Percentiles rank a stretch among this genome's conserved stretches.
Evolutionary conservation across 2,329 filamentous ascomycete genomes (phyloP).

Genomic region (Neobulgaria alba): DNA sequence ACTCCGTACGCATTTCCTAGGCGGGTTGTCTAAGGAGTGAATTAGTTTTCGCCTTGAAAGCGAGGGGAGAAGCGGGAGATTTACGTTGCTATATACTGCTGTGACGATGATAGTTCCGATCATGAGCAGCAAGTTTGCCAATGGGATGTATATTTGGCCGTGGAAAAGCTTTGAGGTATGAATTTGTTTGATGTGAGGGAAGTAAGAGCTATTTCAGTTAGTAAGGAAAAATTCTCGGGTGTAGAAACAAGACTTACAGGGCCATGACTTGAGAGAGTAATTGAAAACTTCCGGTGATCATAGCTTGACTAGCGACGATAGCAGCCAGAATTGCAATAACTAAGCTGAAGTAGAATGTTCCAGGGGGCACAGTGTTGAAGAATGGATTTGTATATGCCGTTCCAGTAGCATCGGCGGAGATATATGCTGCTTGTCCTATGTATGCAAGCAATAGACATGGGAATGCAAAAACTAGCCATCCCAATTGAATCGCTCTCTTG

Average conservation of each 20-base stretch:
- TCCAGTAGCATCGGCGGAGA: constrained; percentile 44
- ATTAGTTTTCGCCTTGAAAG: constrained; percentile 1
- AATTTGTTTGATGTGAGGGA: constrained; percentile 65
- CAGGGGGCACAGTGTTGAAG: constrained; percentile 60
- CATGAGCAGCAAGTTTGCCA: constrained; percentile 72
- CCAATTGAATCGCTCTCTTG: constrained; percentile 4
- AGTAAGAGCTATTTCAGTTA: constrained; percentile 39
- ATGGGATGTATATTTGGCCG: constrained; percentile 68
- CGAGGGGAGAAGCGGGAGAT: constrained; percentile 13
- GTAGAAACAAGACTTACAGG: constrained; percentile 29
- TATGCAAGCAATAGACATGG: constrained; percentile 48
- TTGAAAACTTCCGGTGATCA: constrained; percentile 49
- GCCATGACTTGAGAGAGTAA: constrained; percentile 58
- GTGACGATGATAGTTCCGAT: constrained; percentile 67
- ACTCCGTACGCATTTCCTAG: constrained; percentile 71
- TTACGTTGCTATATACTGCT: constrained; percentile 61
- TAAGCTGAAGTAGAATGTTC: constrained; percentile 59
- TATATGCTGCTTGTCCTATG: constrained; percentile 63
- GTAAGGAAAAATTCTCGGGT: not conserved
- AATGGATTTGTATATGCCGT: constrained; percentile 65
- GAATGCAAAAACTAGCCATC: constrained; percentile 40
- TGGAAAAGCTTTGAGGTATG: constrained; percentile 64
- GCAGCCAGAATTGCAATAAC: constrained; percentile 62
- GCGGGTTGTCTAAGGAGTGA: constrained; percentile 44
- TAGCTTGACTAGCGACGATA: constrained; percentile 69